A percentile compares a stretch with the other conserved stretches of the same genome.
Conservation (phyloP, 2,329 filamentous ascomycete species). For the Trichoderma sp. region DNA sequence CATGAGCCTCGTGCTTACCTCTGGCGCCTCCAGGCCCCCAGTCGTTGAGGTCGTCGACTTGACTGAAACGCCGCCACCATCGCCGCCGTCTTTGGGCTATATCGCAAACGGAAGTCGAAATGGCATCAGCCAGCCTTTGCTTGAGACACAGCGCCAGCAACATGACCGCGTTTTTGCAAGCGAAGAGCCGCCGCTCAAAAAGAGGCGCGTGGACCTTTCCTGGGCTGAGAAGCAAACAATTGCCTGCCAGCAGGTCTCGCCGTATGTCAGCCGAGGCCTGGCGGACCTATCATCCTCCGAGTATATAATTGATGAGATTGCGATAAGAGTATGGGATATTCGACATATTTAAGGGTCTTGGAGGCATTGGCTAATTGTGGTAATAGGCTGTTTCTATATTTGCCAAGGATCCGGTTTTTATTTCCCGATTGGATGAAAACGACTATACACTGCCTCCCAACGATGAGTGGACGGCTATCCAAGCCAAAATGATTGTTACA, state of each 20-base stretch:
- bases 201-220: slow-evolving; percentile 37
- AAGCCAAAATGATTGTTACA: slow-evolving; percentile 32
- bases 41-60: slow-evolving; percentile 28
- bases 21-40: slow-evolving; percentile 13
- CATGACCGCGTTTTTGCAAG: slow-evolving; percentile 20
- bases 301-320: slow-evolving; percentile 38
- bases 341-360: neutral
- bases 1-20: slow-evolving; percentile 30
- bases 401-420: slow-evolving; percentile 34
- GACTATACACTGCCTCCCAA: slow-evolving; percentile 30
- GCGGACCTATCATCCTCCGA: slow-evolving; percentile 33
- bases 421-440: slow-evolving; percentile 34
- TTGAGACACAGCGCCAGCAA: neutral
- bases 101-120: slow-evolving; percentile 6
- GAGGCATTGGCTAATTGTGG: slow-evolving; percentile 22
- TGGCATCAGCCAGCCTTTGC: neutral
- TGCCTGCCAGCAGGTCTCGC: slow-evolving; percentile 30
- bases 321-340: slow-evolving; percentile 37
- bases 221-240: slow-evolving; percentile 28
- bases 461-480: slow-evolving; percentile 30
- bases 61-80: slow-evolving; percentile 24
- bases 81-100: slow-evolving; percentile 2
- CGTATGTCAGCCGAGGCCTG: slow-evolving; percentile 39
- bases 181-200: slow-evolving; percentile 40
- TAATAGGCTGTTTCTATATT: slow-evolving; percentile 35